Conservation (phyloP, 2,329 filamentous ascomycete genomes). For the Paraconiothyrium sp. region DNA sequence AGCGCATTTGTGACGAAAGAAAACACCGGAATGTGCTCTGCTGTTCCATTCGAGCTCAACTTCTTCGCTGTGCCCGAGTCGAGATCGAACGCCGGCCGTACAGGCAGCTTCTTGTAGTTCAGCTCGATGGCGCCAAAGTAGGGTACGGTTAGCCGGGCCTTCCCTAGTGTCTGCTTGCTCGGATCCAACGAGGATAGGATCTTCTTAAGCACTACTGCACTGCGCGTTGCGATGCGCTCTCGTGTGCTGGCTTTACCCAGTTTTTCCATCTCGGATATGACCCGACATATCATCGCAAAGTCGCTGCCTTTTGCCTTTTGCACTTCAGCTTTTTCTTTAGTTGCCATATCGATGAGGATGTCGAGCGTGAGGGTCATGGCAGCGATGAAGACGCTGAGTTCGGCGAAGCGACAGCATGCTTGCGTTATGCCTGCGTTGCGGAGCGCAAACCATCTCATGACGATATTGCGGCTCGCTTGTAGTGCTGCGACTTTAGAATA, state of each 20-base stretch:
- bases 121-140: constrained; percentile 48
- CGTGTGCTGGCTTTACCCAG: constrained; percentile 40
- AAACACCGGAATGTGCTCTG: constrained; percentile 41
- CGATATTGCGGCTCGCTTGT: constrained; percentile 46
- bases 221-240: constrained; percentile 46
- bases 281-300: constrained; percentile 48
- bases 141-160: constrained; percentile 39
- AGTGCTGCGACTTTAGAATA: constrained; percentile 47
- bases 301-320: constrained; percentile 45
- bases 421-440: constrained; percentile 47
- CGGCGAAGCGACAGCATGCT: constrained; percentile 45
- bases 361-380: constrained; percentile 47
- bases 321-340: constrained; percentile 45
- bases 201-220: constrained; percentile 46
- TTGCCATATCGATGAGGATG: constrained; percentile 47
- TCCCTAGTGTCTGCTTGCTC: constrained; percentile 31
- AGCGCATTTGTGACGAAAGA: constrained; percentile 46
- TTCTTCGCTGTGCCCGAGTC: constrained; percentile 41
- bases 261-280: constrained; percentile 49
- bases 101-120: constrained; percentile 38
- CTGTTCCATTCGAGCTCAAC: constrained; percentile 35
- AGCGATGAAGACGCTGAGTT: constrained; percentile 47
- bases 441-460: constrained; percentile 50
- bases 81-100: constrained; percentile 40
- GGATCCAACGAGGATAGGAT: constrained; percentile 45